These are phyloP conservation scores for Penicillium hesseltinei DNA, from an alignment of 2,329 filamentous ascomycete species.

Conservation along the genomic window DNA sequence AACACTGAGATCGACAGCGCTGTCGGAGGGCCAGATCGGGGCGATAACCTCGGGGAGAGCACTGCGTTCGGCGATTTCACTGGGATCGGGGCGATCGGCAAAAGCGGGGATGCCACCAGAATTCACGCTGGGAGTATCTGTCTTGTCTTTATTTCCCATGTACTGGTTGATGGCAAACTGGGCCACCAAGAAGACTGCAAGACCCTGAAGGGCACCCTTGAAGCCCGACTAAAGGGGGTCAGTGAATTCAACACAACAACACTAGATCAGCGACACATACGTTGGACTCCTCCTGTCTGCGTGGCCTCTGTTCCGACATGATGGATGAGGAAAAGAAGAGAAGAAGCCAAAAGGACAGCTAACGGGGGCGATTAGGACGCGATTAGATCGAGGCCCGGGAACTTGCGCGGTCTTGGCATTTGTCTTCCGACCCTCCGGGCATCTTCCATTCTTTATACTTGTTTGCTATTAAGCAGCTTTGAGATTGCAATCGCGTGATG, in stretches of 20 bases:
- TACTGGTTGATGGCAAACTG: constrained; percentile 59
- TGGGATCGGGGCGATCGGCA: constrained; percentile 58
- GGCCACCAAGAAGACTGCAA: constrained; percentile 59
- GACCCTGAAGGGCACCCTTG: constrained; percentile 51
- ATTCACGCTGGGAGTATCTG: constrained; percentile 18
- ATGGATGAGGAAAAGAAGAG: constrained; percentile 19
- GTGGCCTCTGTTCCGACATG: constrained; percentile 43
- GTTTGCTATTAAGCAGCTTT: neutral
- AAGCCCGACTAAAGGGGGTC: constrained; percentile 39
- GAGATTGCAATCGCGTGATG: constrained; percentile 26
- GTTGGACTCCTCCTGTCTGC: constrained; percentile 35
- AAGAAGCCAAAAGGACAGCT: constrained; percentile 13
- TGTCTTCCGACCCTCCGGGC: neutral
- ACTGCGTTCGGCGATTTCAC: constrained; percentile 37
- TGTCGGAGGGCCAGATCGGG: constrained; percentile 83
- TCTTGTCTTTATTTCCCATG: constrained; percentile 44
- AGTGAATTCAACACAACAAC: constrained; percentile 16
- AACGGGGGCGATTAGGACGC: neutral
- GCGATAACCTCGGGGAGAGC: constrained; percentile 68
- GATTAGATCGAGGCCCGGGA: constrained; percentile 11
- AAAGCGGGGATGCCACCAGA: constrained; percentile 58
- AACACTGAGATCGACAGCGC: constrained; percentile 75
- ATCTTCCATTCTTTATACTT: constrained; percentile 3
- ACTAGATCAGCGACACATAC: constrained; percentile 22
- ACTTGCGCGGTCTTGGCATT: constrained; percentile 10